Conservation (phyloP, 305 asterid species). For the Rubia peregrina region DNA sequence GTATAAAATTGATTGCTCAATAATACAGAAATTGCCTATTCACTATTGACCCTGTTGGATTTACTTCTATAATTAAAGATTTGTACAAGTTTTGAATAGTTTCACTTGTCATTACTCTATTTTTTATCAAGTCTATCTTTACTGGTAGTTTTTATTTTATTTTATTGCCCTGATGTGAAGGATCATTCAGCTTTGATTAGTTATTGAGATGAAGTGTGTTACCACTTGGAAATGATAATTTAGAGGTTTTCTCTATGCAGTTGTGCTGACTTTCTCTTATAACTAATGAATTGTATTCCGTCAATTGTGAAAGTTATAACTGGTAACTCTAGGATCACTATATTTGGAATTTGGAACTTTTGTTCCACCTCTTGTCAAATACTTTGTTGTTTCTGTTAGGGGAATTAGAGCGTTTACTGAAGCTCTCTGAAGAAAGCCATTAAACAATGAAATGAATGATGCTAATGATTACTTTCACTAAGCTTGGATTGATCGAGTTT, state of each 20-base stretch:
- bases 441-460: not conserved
- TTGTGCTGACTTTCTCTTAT: not conserved
- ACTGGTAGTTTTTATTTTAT: not conserved
- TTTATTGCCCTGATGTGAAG: not conserved
- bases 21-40: constrained; percentile 1
- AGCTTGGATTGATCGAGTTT: not conserved
- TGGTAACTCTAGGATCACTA: not conserved
- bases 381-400: not conserved
- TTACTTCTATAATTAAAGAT: not conserved
- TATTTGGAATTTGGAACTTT: not conserved
- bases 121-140: not conserved
- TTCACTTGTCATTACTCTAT: not conserved
- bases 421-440: not conserved
- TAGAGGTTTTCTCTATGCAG: not conserved
- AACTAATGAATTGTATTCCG: not conserved
- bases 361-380: not conserved
- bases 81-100: not conserved
- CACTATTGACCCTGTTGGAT: not conserved
- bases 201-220: not conserved
- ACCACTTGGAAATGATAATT: not conserved
- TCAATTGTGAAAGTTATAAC: not conserved
- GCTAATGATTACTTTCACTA: not conserved
- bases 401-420: not conserved
- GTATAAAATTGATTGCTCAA: constrained; percentile 2
- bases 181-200: not conserved